phyloP scores from a whole-genome alignment of 2,329 filamentous ascomycete species.

The Cytospora piceae region DNA sequence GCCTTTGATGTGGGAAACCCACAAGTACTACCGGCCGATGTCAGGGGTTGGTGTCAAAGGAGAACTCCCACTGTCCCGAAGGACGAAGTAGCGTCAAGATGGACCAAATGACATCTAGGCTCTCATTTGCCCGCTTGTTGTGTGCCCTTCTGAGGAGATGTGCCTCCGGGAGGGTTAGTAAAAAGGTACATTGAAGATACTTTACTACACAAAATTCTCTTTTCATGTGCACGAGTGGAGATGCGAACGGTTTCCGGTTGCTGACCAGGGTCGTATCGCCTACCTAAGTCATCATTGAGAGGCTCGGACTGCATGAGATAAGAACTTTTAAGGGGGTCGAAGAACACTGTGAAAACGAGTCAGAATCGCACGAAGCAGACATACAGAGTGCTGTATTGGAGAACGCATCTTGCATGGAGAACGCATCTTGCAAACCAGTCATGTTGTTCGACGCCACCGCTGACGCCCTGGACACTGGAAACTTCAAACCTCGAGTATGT shows the following conservation, averaged over 20 bases:
- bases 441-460: background rate
- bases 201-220: constrained; percentile 19
- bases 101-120: constrained; percentile 13
- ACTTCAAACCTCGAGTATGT: background rate
- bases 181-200: constrained; percentile 24
- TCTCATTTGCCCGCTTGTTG: constrained; percentile 17
- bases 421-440: background rate
- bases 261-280: constrained; percentile 8
- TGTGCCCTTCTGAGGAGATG: background rate
- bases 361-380: background rate
- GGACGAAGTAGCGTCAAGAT: constrained; percentile 17
- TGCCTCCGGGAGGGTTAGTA: background rate
- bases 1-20: background rate
- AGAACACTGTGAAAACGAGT: constrained; percentile 1
- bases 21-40: constrained; percentile 4
- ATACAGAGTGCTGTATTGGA: background rate
- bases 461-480: background rate
- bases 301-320: background rate
- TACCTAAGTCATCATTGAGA: background rate
- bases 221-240: constrained; percentile 28
- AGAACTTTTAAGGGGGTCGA: background rate
- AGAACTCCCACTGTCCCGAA: background rate
- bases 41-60: constrained; percentile 4
- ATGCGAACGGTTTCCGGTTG: constrained; percentile 9
- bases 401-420: background rate